Evolutionary conservation across 139 green algal species (phyloP), one percentile per base, ranked within the genome.

Genomic region (Chlorella vulgaris): DNA sequence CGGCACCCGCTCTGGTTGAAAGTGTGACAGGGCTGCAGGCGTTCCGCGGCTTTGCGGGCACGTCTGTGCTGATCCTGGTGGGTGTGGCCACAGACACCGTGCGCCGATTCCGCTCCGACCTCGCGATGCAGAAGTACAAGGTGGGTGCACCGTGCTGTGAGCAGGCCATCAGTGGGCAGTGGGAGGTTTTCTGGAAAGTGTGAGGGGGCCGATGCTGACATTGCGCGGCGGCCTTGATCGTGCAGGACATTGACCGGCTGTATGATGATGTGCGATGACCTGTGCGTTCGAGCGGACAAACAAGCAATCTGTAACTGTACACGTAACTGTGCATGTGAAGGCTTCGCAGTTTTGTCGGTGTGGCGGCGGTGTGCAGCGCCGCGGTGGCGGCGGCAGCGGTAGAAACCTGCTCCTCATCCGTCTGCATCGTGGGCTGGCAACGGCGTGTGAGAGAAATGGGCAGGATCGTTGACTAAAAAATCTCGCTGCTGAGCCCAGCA

Each of bases 81-180:
- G 95, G 95, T 71, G 97, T 99, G 55, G 97, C 97, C 26, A 98
- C 96, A 0, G 97, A 99, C 89, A 98, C 94, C 5, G 96, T 95
- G 1, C 87, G 95, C 42, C 92, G 93, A 38, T 91, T 99, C 42
- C 84, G 91, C 19, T 94, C 95, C 0, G 94, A 98, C 90, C 88
- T 96, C 76, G 92, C 93, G 33, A 98, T 98, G 94, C 84, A 89
- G 62, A 95, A 97, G 86, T 98, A 98, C 80, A 84, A 91, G 74
- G 90, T 97, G 47, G 47, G 47, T 58, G 47, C 78, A 84, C n/a
- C n/a, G n/a, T n/a, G n/a, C n/a, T n/a, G n/a, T n/a, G n/a, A n/a
- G n/a, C n/a, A n/a, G n/a, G n/a, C n/a, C n/a, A n/a, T 15, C 15
- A 15, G 47, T 58, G 10, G 47, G 47, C 47, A 58, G 95, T 53